Base-by-base conservation (phyloP, 192 early-diverging fungal species). In the Linnemannia schmuckeri region DNA sequence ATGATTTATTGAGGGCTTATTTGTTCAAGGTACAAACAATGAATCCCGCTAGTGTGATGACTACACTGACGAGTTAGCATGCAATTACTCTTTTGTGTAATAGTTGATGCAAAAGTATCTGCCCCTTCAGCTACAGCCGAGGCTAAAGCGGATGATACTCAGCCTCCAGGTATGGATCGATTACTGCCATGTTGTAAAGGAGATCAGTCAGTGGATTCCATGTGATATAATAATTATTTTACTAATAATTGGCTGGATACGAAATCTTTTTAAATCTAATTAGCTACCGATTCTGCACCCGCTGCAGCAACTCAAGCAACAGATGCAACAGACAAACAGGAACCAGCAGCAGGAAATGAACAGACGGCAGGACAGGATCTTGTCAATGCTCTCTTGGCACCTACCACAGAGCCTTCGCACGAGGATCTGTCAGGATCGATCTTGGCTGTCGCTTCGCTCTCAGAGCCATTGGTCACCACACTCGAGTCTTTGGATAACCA, bases 391-490 rank as follows among this genome's bases (percentile, higher is more conserved):
- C 37, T 75, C 12, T 54, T 71, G 35, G n/a, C 44, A 33, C 7
- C 72, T 33, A 68, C 42, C 2, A 27, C 38, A 6, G 70, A 22
- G 24, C 33, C 68, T 7, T 35, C 40, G 10, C 42, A 30, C 12
- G 30, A 76, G 37, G 47, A 71, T 9, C 13, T 84, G n/a, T 69
- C 54, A 4, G 84, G 77, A 24, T 80, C 84, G 12, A 81, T 86
- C 57, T 22, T 80, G 22, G 78, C 79, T 17, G 84, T 86, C 17
- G 46, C 75, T 1, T 81, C 84, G 2, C 79, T 86, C 24, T 80
- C 84, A 49, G 84, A 86, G 30, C 84, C 84, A 30, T 69, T 86
- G 27, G 61, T 77, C 9, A 54, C 70, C 1, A 81, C 84, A 15
- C 54, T 86, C 41, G 75, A 77, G 24, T 46, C 70, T 10, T 41